Percentiles rank a stretch among this genome's conserved stretches.
phyloP scores from a whole-genome alignment of 1,139 yeast species.

The Sugiyamaella japonica region DNA sequence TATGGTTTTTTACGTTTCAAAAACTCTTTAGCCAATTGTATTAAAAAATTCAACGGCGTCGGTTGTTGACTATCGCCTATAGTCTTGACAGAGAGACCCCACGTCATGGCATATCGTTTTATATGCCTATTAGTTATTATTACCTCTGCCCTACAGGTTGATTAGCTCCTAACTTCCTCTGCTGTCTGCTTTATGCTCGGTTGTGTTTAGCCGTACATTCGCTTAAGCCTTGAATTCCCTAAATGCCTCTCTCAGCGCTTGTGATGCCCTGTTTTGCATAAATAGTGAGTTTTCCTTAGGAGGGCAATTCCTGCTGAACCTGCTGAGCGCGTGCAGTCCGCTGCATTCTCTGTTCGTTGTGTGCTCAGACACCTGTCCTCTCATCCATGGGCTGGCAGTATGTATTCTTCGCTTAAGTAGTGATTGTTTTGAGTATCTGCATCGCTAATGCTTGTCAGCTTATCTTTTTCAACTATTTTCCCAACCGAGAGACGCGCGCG shows the following conservation, averaged over 20 bases:
- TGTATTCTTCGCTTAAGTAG: no score
- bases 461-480: background rate
- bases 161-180: slow-evolving; percentile 1
- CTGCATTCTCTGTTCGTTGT: no score
- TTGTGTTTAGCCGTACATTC: background rate
- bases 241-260: background rate
- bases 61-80: background rate
- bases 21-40: no score
- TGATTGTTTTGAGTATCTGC: no score
- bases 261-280: background rate
- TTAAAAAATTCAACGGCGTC: background rate
- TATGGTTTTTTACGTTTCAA: no score
- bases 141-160: background rate
- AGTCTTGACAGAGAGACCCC: background rate
- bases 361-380: no score
- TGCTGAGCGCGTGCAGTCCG: background rate
- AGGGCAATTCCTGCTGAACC: background rate
- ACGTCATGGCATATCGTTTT: background rate
- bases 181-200: background rate
- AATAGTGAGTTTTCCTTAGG: background rate
- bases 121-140: background rate
- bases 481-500: background rate
- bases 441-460: no score
- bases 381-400: background rate
- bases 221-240: background rate